These are phyloP conservation scores for Miscanthus lutarioriparius DNA, from an alignment of 176 grass and related monocot genomes.

Conservation along the genomic window DNA sequence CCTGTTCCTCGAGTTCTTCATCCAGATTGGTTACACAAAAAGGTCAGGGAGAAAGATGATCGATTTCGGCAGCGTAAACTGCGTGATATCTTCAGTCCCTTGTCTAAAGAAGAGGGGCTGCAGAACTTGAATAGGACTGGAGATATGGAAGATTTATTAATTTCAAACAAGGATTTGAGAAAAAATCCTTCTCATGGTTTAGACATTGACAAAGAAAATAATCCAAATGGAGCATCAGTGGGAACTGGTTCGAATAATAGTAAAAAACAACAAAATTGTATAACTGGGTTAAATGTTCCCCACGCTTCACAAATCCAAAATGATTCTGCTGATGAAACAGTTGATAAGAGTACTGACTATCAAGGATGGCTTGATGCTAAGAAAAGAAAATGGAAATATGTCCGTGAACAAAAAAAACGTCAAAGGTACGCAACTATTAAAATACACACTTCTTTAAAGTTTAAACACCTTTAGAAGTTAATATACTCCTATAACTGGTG, in stretches of 20 bases:
- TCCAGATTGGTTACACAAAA: slow-evolving; percentile 98
- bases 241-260: slow-evolving; percentile 31
- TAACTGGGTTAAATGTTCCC: slow-evolving; percentile 37
- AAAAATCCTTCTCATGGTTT: slow-evolving; percentile 45
- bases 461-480: not conserved
- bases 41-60: slow-evolving; percentile 94
- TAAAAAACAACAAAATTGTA: slow-evolving; percentile 35
- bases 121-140: slow-evolving; percentile 46
- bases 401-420: slow-evolving; percentile 69
- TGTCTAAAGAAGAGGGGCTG: slow-evolving; percentile 44
- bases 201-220: slow-evolving; percentile 61
- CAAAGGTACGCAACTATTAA: slow-evolving; percentile 57
- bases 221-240: slow-evolving; percentile 47
- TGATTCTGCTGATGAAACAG: slow-evolving; percentile 33
- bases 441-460: not conserved
- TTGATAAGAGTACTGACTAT: slow-evolving; percentile 79
- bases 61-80: slow-evolving; percentile 90
- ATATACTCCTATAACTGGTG: not conserved
- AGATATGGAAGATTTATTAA: slow-evolving; percentile 83
- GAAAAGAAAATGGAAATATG: slow-evolving; percentile 91
- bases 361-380: slow-evolving; percentile 90
- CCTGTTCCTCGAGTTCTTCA: slow-evolving; percentile 95
- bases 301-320: slow-evolving; percentile 38
- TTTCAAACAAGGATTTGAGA: slow-evolving; percentile 35
- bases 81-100: slow-evolving; percentile 75